Conservation (phyloP, 495 filamentous ascomycete species). For the Astrothelium subdiscretum region DNA sequence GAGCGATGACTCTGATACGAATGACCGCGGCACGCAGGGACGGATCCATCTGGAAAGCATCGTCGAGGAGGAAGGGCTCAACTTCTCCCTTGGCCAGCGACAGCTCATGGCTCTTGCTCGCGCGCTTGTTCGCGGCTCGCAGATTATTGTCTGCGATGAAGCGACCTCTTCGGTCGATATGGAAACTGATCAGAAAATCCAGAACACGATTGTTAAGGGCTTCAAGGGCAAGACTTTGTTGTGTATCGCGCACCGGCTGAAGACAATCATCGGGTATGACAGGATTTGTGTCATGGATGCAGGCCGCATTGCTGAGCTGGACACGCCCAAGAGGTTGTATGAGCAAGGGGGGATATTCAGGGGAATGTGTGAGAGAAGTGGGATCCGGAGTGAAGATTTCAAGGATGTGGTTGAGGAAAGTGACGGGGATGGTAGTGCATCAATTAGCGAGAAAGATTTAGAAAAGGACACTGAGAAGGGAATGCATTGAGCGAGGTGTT, state of each 20-base stretch:
- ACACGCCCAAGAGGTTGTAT: conserved; percentile 60
- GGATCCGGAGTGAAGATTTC: conserved; percentile 70
- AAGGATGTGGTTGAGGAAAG: neutral
- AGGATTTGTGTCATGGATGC: conserved; percentile 92
- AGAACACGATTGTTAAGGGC: conserved; percentile 73
- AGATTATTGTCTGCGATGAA: conserved; percentile 94
- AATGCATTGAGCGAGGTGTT: neutral
- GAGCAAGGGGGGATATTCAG: conserved; percentile 62
- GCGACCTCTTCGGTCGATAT: conserved; percentile 89
- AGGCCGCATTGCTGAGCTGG: conserved; percentile 76
- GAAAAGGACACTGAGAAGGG: neutral
- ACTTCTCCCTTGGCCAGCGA: conserved; percentile 92
- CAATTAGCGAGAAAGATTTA: neutral
- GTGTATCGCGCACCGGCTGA: conserved; percentile 88
- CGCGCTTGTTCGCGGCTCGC: conserved; percentile 71
- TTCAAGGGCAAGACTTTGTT: conserved; percentile 84
- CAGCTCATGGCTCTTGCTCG: conserved; percentile 92
- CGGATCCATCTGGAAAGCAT: conserved; percentile 71
- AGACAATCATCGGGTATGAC: conserved; percentile 90
- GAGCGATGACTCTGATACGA: conserved; percentile 35
- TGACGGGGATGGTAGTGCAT: neutral
- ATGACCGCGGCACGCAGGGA: conserved; percentile 28
- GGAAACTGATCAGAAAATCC: conserved; percentile 93
- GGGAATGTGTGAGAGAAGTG: conserved; percentile 85
- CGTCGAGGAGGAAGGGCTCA: conserved; percentile 90